Evolutionary conservation across 805 yeast species (phyloP).

Genomic region (Wickerhamiella cacticola): DNA sequence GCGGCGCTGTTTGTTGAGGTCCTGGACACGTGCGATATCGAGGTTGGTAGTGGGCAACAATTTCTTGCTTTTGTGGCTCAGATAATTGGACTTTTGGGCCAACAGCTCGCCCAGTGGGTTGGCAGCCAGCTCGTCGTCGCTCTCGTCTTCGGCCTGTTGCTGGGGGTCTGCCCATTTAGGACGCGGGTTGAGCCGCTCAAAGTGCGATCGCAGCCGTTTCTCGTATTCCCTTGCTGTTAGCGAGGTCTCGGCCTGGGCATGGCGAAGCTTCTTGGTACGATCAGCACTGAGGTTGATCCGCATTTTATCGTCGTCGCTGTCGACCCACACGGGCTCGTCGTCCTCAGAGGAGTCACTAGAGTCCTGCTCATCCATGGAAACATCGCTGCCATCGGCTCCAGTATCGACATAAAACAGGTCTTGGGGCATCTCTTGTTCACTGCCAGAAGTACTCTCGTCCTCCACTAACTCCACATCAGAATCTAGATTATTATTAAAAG

Average conservation of each 20-base stretch:
- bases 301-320: constrained; percentile 78
- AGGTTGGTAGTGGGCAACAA: constrained; percentile 58
- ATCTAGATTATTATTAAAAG: constrained; percentile 54
- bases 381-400: constrained; percentile 30
- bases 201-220: constrained; percentile 57
- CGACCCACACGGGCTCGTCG: constrained; percentile 45
- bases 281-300: constrained; percentile 49
- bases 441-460: constrained; percentile 36
- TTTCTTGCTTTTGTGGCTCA: constrained; percentile 30
- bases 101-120: constrained; percentile 29
- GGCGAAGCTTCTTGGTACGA: constrained; percentile 59
- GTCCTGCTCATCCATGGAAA: constrained; percentile 28
- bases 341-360: constrained; percentile 35
- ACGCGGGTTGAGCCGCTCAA: constrained; percentile 58
- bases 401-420: constrained; percentile 47
- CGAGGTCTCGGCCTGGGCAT: constrained; percentile 39
- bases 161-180: constrained; percentile 61
- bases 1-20: constrained; percentile 61
- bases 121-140: constrained; percentile 21
- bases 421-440: constrained; percentile 22
- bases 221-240: constrained; percentile 52
- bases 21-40: constrained; percentile 72
- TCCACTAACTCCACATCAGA: no score
- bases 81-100: constrained; percentile 24
- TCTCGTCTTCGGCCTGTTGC: constrained; percentile 17